Percentiles rank a stretch among this genome's conserved stretches.
These are phyloP conservation scores for Marchantia polymorpha DNA, from an alignment of 225 moss, liverwort and hornwort genomes.

Conservation along the genomic window DNA sequence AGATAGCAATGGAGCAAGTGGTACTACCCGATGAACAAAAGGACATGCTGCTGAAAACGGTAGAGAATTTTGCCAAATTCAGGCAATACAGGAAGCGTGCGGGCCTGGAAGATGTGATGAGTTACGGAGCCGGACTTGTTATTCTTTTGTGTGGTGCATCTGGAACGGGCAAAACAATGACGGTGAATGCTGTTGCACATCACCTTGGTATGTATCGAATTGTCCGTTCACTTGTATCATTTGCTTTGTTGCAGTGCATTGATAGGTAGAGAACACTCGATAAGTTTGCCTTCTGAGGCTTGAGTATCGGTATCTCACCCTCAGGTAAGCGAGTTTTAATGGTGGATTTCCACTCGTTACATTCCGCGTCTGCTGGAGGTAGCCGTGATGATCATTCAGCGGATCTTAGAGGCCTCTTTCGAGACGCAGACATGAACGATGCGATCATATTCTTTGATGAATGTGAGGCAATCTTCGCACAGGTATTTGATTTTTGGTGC, in stretches of 20 bases:
- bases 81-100: slow-evolving; percentile 55
- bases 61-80: slow-evolving; percentile 65
- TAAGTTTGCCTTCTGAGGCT: too few species aligned
- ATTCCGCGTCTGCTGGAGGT: slow-evolving; percentile 44
- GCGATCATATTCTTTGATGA: slow-evolving; percentile 67
- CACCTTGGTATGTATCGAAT: slow-evolving; percentile 45
- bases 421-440: slow-evolving; percentile 70
- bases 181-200: slow-evolving; percentile 62
- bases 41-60: slow-evolving; percentile 55
- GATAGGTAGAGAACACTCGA: too few species aligned
- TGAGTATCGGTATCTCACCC: not conserved
- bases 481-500: slow-evolving; percentile 29
- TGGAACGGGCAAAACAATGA: slow-evolving; percentile 69
- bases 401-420: slow-evolving; percentile 58
- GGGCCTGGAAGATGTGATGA: slow-evolving; percentile 62
- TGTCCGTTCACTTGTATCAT: too few species aligned
- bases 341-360: slow-evolving; percentile 62
- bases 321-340: slow-evolving; percentile 61
- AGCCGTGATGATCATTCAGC: slow-evolving; percentile 54
- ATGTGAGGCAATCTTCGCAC: slow-evolving; percentile 61
- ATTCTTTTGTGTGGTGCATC: slow-evolving; percentile 61
- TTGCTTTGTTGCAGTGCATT: too few species aligned
- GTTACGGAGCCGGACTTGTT: slow-evolving; percentile 62
- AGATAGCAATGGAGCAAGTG: slow-evolving; percentile 60
- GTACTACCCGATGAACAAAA: slow-evolving; percentile 66